These are phyloP conservation scores for Linum usitatissimum DNA, from an alignment of 345 rosid genomes.

Conservation along the genomic window DNA sequence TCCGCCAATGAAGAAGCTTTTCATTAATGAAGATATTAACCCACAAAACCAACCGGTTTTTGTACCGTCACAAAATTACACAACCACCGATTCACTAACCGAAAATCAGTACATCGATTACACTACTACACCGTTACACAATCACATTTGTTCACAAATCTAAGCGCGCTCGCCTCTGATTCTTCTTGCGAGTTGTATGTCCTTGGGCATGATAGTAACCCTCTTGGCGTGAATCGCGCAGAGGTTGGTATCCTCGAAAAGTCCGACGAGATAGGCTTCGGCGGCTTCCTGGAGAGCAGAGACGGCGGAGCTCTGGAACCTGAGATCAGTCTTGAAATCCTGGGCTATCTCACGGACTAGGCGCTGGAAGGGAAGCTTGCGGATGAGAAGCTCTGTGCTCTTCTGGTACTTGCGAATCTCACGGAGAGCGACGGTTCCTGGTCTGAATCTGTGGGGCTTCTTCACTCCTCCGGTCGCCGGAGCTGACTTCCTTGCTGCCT, in stretches of 20 bases:
- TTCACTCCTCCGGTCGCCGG: conserved; percentile 11
- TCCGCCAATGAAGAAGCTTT: too few relatives aligned
- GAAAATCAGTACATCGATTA: too few relatives aligned
- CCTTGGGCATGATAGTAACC: not conserved
- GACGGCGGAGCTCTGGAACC: conserved; percentile 1
- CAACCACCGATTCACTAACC: too few relatives aligned
- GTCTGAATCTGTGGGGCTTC: conserved; percentile 8
- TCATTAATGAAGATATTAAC: too few relatives aligned
- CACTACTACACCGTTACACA: too few relatives aligned
- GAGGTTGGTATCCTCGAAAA: conserved; percentile 6
- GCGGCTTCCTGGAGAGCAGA: not conserved
- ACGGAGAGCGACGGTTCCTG: not conserved
- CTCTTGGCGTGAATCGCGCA: conserved; percentile 5
- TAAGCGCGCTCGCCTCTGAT: conserved; percentile 8
- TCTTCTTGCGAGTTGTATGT: not conserved
- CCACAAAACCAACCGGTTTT: too few relatives aligned
- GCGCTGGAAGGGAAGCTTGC: conserved; percentile 6
- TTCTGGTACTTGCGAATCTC: conserved; percentile 8
- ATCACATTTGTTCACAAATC: too few relatives aligned
- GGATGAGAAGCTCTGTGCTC: conserved; percentile 9
- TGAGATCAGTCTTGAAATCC: conserved; percentile 3
- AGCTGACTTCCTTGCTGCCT: conserved; percentile 8
- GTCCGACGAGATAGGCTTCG: not conserved
- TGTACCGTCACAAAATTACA: too few relatives aligned
- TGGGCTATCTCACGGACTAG: conserved; percentile 3